phyloP scores from a whole-genome alignment of 2,329 filamentous ascomycete genomes.

The Calonectria honghensis region DNA sequence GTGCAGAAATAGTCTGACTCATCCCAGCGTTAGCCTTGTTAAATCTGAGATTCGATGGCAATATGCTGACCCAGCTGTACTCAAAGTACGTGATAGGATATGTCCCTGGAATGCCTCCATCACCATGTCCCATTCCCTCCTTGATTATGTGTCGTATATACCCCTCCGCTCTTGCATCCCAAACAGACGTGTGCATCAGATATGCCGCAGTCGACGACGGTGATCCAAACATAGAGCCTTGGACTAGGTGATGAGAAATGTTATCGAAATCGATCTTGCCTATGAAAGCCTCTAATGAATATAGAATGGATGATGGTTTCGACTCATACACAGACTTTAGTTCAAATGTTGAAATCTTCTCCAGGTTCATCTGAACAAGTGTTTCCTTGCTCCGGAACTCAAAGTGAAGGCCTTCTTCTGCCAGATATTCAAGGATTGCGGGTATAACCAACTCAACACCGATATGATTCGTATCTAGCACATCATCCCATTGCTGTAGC shows the following conservation, averaged over 20 bases:
- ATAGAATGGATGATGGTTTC: background rate
- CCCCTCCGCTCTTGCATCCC: slow-evolving; percentile 2
- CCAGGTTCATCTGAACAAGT: background rate
- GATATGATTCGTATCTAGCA: background rate
- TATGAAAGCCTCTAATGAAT: slow-evolving; percentile 3
- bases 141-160: background rate
- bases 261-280: slow-evolving; percentile 2
- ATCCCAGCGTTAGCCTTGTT: background rate
- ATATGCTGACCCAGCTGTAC: slow-evolving; percentile 1
- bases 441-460: background rate
- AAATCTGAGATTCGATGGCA: background rate
- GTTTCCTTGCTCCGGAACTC: background rate
- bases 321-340: background rate
- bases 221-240: background rate
- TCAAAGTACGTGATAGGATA: background rate
- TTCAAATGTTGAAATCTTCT: background rate
- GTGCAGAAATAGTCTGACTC: background rate
- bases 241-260: background rate
- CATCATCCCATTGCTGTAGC: background rate
- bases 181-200: background rate
- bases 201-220: background rate
- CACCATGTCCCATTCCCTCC: background rate
- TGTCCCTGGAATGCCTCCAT: background rate
- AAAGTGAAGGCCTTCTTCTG: background rate
- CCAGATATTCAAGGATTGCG: background rate